Conservation (phyloP, 345 rosid species). For the Euphorbia peplus region DNA sequence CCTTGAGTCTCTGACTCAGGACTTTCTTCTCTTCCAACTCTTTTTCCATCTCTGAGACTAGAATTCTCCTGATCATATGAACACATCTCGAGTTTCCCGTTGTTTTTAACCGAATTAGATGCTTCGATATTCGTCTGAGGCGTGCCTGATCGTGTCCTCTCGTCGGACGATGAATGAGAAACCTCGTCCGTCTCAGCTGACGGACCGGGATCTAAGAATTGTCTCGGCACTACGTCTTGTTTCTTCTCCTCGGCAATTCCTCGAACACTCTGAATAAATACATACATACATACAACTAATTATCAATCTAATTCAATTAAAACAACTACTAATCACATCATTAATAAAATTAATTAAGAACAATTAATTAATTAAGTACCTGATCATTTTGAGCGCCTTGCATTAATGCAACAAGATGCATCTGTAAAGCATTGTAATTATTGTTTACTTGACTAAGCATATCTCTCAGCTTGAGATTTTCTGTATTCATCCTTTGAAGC, state of each 20-base stretch:
- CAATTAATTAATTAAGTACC: conserved; percentile 22
- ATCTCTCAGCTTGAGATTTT: conserved; percentile 69
- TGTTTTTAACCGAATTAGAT: conserved; percentile 24
- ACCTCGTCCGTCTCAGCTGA: conserved; percentile 38
- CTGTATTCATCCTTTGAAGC: conserved; percentile 62
- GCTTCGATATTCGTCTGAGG: conserved; percentile 29
- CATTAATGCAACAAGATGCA: conserved; percentile 60
- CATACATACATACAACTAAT: conserved; percentile 15
- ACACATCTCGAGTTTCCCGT: conserved; percentile 29
- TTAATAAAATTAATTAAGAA: no score
- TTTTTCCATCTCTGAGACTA: conserved; percentile 38
- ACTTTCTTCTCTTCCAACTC: conserved; percentile 55
- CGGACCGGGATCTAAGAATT: conserved; percentile 62
- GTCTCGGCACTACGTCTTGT: conserved; percentile 50
- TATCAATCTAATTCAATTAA: no score
- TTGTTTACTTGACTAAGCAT: conserved; percentile 69
- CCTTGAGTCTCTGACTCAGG: conserved; percentile 62
- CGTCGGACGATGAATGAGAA: conserved; percentile 70
- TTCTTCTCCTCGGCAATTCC: conserved; percentile 39
- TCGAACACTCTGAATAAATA: conserved; percentile 36
- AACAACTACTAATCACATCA: not conserved
- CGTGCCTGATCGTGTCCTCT: conserved; percentile 62
- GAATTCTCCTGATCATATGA: conserved; percentile 33
- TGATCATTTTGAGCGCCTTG: conserved; percentile 32
- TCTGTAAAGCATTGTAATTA: conserved; percentile 61